phyloP scores from a whole-genome alignment of 2,329 filamentous ascomycete species.

The Microsporum ferrugineum region DNA sequence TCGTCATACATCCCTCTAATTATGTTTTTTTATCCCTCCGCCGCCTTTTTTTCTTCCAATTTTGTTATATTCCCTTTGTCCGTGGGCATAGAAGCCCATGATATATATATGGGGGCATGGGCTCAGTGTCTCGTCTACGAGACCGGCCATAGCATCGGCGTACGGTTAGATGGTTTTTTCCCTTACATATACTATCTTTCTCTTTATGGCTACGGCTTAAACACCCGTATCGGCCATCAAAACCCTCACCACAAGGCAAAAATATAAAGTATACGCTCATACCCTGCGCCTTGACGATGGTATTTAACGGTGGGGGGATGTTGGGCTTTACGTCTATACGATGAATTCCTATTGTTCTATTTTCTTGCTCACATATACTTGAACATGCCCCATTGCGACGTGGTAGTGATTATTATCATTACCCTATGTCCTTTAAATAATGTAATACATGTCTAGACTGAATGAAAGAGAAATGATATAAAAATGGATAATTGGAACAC shows the following conservation, averaged over 20 bases:
- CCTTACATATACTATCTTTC: not conserved
- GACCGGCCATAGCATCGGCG: conserved; percentile 1
- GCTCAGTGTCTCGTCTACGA: not conserved
- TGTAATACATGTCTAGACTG: not conserved
- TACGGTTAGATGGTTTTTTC: not conserved
- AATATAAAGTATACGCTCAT: not conserved
- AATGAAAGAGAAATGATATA: not conserved
- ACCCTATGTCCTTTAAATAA: not conserved
- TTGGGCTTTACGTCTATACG: not conserved
- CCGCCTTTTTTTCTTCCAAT: not conserved
- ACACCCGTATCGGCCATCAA: not conserved
- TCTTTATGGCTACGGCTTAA: not conserved
- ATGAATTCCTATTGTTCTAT: not conserved
- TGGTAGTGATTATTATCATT: not conserved
- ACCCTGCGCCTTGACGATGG: not conserved
- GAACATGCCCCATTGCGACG: not conserved
- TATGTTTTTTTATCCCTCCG: not conserved
- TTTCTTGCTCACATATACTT: not conserved
- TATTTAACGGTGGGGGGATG: not conserved
- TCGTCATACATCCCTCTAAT: not conserved
- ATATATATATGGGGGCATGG: conserved; percentile 5
- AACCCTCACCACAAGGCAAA: not conserved
- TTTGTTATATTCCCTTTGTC: not conserved
- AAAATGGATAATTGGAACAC: not conserved
- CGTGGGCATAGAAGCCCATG: not conserved